Base-by-base conservation (phyloP, 495 filamentous ascomycete genomes). In the Hypoxylon rickii region DNA sequence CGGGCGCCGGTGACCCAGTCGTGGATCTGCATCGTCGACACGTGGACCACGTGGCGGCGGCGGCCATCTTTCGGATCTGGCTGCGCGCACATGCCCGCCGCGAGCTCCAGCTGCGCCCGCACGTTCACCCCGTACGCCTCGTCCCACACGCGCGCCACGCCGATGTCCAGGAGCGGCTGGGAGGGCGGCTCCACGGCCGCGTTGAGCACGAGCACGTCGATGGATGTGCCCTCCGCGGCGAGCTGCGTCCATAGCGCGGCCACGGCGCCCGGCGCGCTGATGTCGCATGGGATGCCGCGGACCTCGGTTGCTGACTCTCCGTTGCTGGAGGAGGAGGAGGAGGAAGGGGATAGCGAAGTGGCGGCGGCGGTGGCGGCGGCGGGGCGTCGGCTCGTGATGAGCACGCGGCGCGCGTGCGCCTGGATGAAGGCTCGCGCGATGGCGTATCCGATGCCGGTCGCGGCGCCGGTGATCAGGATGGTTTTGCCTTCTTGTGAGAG, bases 381-480 rank as follows among this genome's bases (percentile, higher is more conserved):
- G 0, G 34, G n/a, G 4, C 68, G 67, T 1, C 71, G 70, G 16
- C 44, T 64, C 2, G 66, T 26, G 29, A 74, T 62, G 50, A 68
- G 65, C 29, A 74, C 49, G 0, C 44, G 41, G 5, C 32, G 19
- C 1, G 70, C 63, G 6, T 58, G 51, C 0, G 73, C 73, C 3
- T 41, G 29, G 19, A 70, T 53, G 56, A 76, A 76, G 41, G 55
- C 43, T 15, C 48, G 63, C 5, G 69, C 69, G 40, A 70, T 73
- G 5, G 51, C 51, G 29, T 58, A 64, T 2, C 73, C 74, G 50
- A 75, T 73, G 11, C 69, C 69, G 10, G 22, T 32, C 17, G 55
- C 55, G 8, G 60, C 77, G 19, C 77, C 79, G 10, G 80, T 83
- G 40, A 84, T 68, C 2, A 82, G 29, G 17, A 83, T 60, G 11